Conservation (phyloP, 768 basidiomycete species). For the Albatrellus ellisii region DNA sequence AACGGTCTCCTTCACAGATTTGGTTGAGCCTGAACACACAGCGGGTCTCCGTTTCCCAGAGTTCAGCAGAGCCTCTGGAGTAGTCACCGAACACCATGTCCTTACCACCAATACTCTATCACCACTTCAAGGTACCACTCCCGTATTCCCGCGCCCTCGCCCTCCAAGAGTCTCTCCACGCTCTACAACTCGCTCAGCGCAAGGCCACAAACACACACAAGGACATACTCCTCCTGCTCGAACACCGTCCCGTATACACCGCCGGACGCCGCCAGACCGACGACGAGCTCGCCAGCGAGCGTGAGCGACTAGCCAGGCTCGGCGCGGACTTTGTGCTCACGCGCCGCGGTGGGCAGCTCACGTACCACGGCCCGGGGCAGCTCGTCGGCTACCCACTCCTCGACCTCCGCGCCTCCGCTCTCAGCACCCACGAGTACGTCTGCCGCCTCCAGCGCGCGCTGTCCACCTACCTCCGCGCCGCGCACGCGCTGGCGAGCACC, state of each 20-base stretch:
- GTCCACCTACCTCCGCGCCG: conserved; percentile 42
- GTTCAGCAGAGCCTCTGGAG: background rate
- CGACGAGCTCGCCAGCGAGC: conserved; percentile 44
- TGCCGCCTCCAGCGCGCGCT: conserved; percentile 69
- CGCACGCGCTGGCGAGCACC: conserved; percentile 41
- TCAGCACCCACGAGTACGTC: conserved; percentile 71
- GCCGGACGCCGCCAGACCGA: conserved; percentile 78
- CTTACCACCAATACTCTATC: conserved; percentile 58
- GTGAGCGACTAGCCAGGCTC: conserved; percentile 46
- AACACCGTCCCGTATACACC: conserved; percentile 94
- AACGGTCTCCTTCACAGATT: background rate
- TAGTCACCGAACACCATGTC: conserved; percentile 18
- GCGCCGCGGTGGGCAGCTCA: conserved; percentile 82
- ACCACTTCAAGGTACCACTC: conserved; percentile 65
- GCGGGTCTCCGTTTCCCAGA: background rate
- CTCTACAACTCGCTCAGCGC: conserved; percentile 43
- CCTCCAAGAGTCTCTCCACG: conserved; percentile 61
- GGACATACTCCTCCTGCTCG: conserved; percentile 65
- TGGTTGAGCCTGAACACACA: background rate
- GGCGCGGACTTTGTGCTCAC: conserved; percentile 85
- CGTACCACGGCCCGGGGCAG: conserved; percentile 97
- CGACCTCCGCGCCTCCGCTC: conserved; percentile 73
- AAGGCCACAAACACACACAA: conserved; percentile 27
- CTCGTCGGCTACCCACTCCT: conserved; percentile 91
- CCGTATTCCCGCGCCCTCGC: conserved; percentile 58